Evolutionary conservation across 306 rosid species (phyloP).

Genomic region (Ochetophila trinervis): DNA sequence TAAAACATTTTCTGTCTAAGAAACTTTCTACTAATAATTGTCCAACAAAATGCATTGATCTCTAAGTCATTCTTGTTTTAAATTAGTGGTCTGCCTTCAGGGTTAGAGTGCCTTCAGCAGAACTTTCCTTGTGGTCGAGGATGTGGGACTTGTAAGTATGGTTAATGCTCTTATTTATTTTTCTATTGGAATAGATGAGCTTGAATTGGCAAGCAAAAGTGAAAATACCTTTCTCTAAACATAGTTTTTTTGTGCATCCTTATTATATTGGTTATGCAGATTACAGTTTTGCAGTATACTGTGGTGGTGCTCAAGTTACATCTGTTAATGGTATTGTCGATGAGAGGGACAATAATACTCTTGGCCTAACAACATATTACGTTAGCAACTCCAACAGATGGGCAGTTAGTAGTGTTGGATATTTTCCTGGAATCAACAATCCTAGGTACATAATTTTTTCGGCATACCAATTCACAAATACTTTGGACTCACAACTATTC

Average conservation of each 20-base stretch:
- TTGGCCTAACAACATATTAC: slow-evolving; percentile 63
- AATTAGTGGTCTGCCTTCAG: slow-evolving; percentile 57
- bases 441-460: slow-evolving; percentile 26
- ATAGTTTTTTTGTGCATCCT: not conserved
- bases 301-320: slow-evolving; percentile 49
- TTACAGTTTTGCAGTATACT: slow-evolving; percentile 50
- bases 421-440: slow-evolving; percentile 23
- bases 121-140: slow-evolving; percentile 60
- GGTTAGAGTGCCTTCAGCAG: slow-evolving; percentile 59
- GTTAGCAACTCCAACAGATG: slow-evolving; percentile 45
- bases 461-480: slow-evolving; percentile 33
- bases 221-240: no score
- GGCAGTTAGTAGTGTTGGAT: slow-evolving; percentile 66
- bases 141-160: slow-evolving; percentile 51
- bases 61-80: not conserved
- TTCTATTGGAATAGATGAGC: slow-evolving; percentile 10
- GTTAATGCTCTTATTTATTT: slow-evolving; percentile 7
- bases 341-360: slow-evolving; percentile 47
- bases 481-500: slow-evolving; percentile 45
- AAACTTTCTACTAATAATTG: no score
- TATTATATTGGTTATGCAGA: slow-evolving; percentile 34
- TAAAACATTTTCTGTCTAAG: no score
- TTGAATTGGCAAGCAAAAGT: not conserved
- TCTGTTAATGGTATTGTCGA: slow-evolving; percentile 27
- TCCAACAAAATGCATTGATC: no score